Percentiles rank a stretch among this genome's conserved stretches.
Evolutionary conservation across 345 rosid genomes (phyloP).

Genomic region (Hevea brasiliensis): DNA sequence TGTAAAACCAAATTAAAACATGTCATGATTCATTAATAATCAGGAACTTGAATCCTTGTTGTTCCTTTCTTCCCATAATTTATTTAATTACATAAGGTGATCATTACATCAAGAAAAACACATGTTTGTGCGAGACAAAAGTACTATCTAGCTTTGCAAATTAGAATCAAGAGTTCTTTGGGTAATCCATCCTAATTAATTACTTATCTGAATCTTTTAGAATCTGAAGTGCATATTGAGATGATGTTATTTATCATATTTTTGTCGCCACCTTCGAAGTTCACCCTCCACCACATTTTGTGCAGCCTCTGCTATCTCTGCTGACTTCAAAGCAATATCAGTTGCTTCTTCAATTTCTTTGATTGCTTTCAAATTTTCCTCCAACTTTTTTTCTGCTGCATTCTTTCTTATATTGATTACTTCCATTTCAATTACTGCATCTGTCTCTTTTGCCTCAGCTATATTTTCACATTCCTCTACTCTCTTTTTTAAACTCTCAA

Average conservation of each 20-base stretch:
- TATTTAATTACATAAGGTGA: too few relatives aligned
- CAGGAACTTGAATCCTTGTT: too few relatives aligned
- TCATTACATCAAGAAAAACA: background rate
- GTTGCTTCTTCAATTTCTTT: constrained; percentile 71
- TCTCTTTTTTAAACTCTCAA: constrained; percentile 50
- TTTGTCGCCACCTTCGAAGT: constrained; percentile 59
- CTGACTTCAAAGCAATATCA: constrained; percentile 67
- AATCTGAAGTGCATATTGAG: too few relatives aligned
- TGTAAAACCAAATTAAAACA: too few relatives aligned
- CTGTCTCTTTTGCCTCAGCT: constrained; percentile 51
- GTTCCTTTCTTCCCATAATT: background rate
- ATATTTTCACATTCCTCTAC: constrained; percentile 44
- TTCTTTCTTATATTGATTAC: constrained; percentile 41
- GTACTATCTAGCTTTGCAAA: too few relatives aligned
- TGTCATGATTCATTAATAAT: too few relatives aligned
- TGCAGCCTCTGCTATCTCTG: constrained; percentile 69
- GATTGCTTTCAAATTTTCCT: constrained; percentile 48
- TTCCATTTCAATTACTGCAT: constrained; percentile 45
- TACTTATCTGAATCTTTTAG: too few relatives aligned
- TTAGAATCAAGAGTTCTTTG: background rate
- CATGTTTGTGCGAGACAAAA: background rate
- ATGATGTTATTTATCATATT: constrained; percentile 26
- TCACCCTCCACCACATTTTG: constrained; percentile 59
- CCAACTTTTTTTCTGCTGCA: constrained; percentile 48
- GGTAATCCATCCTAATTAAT: too few relatives aligned